Conservation (phyloP, 768 basidiomycete species). For the Mycena crocata region DNA sequence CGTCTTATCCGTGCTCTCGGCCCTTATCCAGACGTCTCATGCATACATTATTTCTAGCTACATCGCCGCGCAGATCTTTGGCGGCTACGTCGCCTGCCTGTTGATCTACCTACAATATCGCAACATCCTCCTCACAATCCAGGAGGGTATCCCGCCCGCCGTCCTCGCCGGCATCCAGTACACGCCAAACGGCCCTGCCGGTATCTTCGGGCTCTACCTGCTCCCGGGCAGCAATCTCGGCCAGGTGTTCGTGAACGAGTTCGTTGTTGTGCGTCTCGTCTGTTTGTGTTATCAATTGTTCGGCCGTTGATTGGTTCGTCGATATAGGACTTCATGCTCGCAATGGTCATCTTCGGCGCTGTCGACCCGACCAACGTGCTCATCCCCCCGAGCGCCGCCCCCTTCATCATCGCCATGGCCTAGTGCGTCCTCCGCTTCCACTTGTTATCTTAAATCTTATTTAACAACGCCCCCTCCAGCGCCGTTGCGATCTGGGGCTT, state of each 20-base stretch:
- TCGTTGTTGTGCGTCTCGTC: constrained; percentile 58
- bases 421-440: constrained; percentile 57
- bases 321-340: constrained; percentile 59
- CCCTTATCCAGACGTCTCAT: background rate
- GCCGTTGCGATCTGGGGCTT: constrained; percentile 72
- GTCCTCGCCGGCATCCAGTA: constrained; percentile 43
- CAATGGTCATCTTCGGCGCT: constrained; percentile 61
- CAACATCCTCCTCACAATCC: constrained; percentile 54
- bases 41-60: constrained; percentile 55
- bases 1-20: constrained; percentile 20
- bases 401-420: constrained; percentile 65
- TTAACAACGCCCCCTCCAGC: constrained; percentile 44
- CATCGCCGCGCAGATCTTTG: constrained; percentile 73
- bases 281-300: background rate
- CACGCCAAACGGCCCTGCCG: constrained; percentile 59
- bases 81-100: constrained; percentile 71
- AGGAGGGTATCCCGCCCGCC: constrained; percentile 43
- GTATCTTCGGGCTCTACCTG: constrained; percentile 65
- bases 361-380: constrained; percentile 71
- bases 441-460: background rate
- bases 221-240: constrained; percentile 56
- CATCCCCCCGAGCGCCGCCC: constrained; percentile 63
- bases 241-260: constrained; percentile 65
- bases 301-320: background rate
- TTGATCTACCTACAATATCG: constrained; percentile 72